Base-by-base conservation (phyloP, 192 early-diverging fungal genomes). In the Coemansia sp. region DNA sequence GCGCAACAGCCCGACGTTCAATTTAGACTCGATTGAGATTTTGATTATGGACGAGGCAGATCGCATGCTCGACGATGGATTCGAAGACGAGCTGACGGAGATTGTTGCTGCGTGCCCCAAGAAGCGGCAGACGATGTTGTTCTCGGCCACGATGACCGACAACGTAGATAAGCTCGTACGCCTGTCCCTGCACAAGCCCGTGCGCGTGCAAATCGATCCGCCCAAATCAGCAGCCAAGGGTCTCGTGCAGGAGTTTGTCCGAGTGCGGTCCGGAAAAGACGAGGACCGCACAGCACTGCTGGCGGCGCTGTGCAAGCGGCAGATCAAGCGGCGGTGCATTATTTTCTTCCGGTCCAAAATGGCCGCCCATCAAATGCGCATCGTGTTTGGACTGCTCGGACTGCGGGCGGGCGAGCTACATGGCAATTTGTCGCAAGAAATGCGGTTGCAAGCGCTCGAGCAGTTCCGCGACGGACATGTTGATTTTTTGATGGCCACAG, bases 101-200 rank as follows among this genome's bases (percentile, higher is more conserved):
- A 97, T 99, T 74, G 85, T 99, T 69, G 90, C 89, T 56, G 57
- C 88, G 47, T 92, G 91, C 47, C 97, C 97, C 3, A 85, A 87
- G 59, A 86, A 84, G 48, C 87, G 97, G 51, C 97, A 99, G 72
- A 95, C 96, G 2, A 96, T 99, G 94, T 82, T 99, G 6, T 99
- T 99, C 80, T 99, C 97, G 23, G 97, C 97, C 19, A 99, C 97
- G 14, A 98, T 98, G 97, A 99, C 97, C 7, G 94, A 97, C 71
- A 95, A 96, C 62, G 90, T 97, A 31, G 94, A 99, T 65, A 90
- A 97, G 68, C 85, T 99, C 22, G 90, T 97, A 50, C 90, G 92
- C 25, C 86, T 99, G 64, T 98, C 96, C 1, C 84, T 99, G 52
- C 85, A 92, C 58, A 79, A 89, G 22, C 97, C 96, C 26, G 92